Evolutionary conservation across 768 basidiomycete genomes (phyloP).

Genomic region (Leccinellum albellum): DNA sequence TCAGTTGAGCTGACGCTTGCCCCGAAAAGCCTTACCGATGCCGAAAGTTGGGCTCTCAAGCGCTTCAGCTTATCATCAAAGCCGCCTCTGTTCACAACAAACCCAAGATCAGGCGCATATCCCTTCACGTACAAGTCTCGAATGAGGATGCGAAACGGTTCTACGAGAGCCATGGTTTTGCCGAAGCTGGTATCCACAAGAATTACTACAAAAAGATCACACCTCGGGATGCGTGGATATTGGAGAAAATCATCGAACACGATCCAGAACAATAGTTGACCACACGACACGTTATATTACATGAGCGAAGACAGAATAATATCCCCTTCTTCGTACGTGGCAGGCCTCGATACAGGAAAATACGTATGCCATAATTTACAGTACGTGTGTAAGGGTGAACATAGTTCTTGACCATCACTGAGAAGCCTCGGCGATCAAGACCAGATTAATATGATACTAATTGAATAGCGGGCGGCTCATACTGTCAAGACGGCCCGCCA

Average conservation of each 20-base stretch:
- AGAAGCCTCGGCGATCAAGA: slow-evolving; percentile 17
- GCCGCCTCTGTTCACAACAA: slow-evolving; percentile 58
- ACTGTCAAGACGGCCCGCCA: slow-evolving; percentile 12
- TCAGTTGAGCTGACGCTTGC: slow-evolving; percentile 14
- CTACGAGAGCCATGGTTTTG: slow-evolving; percentile 82
- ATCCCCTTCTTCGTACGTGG: slow-evolving; percentile 14
- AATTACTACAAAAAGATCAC: slow-evolving; percentile 88
- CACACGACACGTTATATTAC: slow-evolving; percentile 25
- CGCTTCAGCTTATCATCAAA: slow-evolving; percentile 61
- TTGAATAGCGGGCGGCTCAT: slow-evolving; percentile 21
- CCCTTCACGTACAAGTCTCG: slow-evolving; percentile 84
- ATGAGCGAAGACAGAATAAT: slow-evolving; percentile 10
- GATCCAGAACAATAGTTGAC: slow-evolving; percentile 23
- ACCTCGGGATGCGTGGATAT: slow-evolving; percentile 83
- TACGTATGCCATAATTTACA: slow-evolving; percentile 28
- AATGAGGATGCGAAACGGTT: slow-evolving; percentile 75
- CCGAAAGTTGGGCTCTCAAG: slow-evolving; percentile 68
- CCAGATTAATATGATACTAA: slow-evolving; percentile 23
- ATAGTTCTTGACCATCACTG: slow-evolving; percentile 16
- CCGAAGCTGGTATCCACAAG: slow-evolving; percentile 57
- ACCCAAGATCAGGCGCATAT: slow-evolving; percentile 65
- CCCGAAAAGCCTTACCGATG: slow-evolving; percentile 75
- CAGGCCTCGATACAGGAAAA: slow-evolving; percentile 8
- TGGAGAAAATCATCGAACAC: slow-evolving; percentile 55
- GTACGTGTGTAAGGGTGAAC: slow-evolving; percentile 25